Evolutionary conservation across 768 basidiomycete genomes (phyloP), one percentile per base, ranked within the genome.

Genomic region (Auriculariales sp.): DNA sequence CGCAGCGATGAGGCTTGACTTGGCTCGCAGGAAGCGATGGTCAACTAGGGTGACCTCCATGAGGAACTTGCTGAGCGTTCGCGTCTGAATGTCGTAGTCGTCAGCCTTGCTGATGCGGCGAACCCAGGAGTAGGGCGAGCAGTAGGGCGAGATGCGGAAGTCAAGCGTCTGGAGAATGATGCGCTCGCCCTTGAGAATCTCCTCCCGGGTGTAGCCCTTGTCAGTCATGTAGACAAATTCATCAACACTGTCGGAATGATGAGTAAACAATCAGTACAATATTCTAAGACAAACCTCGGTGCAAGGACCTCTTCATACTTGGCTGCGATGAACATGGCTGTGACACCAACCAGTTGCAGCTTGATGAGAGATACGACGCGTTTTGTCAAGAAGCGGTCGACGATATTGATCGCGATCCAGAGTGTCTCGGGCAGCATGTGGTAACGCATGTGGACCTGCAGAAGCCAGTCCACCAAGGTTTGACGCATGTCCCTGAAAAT

Each of bases 251-350:
- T 22, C 3, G 28, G 25, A 11, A 50, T 7, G 30, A 47, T 12
- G 12, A 19, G 25, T 31, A 42, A 19, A 32, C n/a, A 17, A 14
- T 15, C 12, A 24, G 2, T 6, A 10, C n/a, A 27, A 28, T 17
- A 19, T 45, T 7, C 19, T 14, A 14, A 7, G 22, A 57, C 66
- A 15, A n/a, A 67, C 63, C 83, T 84, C 0, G 95, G 95, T 0
- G 95, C 94, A 51, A 99, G 75, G 60, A 99, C 97, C 66, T 99
- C 95, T 66, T 99, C 95, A 69, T 98, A 99, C 67, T 99, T 99
- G 51, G 91, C 84, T 0, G 95, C 95, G 57, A 99, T 83, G 71
- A 98, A 98, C 86, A 99, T 93, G 45, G 95, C 94, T 0, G 93
- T 95, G 53, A 99, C 87, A 25, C 95, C 95, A 50, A 99, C 95